Conservation (phyloP, 345 rosid genomes). For the Ailanthus altissimus region DNA sequence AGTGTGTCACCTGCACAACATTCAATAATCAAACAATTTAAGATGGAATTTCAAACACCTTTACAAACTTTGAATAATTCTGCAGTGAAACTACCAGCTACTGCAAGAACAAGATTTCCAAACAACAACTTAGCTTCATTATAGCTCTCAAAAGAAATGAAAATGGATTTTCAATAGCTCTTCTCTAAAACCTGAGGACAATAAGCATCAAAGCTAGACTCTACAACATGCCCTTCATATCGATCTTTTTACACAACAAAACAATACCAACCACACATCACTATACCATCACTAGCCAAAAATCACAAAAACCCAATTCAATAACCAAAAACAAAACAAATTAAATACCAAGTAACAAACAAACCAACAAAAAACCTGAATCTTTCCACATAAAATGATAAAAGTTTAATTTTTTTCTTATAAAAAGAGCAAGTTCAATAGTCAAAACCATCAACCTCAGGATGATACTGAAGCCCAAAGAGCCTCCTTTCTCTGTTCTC, state of each 20-base stretch:
- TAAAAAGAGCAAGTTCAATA: neutral
- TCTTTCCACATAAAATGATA: neutral
- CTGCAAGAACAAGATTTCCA: neutral
- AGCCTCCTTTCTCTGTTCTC: conserved; percentile 62
- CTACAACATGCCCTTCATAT: neutral
- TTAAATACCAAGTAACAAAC: neutral
- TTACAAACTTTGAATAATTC: neutral
- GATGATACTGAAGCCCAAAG: conserved; percentile 93
- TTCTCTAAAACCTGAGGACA: neutral
- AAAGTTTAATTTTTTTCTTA: neutral
- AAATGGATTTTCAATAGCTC: neutral
- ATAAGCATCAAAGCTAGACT: neutral
- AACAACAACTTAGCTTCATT: neutral
- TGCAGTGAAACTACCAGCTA: neutral
- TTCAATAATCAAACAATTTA: conserved; percentile 9
- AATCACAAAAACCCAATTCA: neutral
- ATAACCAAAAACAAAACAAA: neutral
- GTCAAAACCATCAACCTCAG: conserved; percentile 55
- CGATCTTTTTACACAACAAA: neutral
- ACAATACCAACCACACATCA: neutral
- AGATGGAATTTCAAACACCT: neutral
- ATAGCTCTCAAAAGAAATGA: neutral
- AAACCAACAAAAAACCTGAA: neutral
- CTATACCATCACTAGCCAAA: neutral
- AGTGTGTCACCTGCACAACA: conserved; percentile 77